A percentile compares a stretch with the other conserved stretches of the same genome.
These are phyloP conservation scores for Thuja plicata DNA, from an alignment of 83 land plant genomes.

Conservation along the genomic window DNA sequence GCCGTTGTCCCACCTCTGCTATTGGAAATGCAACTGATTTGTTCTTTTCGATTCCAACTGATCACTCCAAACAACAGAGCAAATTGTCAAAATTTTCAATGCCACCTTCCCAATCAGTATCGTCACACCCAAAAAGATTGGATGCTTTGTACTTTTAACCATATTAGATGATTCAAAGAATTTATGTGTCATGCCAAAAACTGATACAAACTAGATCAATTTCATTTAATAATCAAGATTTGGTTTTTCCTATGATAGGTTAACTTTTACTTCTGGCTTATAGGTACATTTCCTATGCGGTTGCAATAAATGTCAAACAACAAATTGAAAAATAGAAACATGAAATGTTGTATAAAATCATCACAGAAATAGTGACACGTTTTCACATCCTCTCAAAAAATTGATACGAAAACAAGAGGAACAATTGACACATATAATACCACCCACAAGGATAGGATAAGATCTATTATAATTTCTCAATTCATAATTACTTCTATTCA, in stretches of 20 bases:
- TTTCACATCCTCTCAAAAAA: background rate
- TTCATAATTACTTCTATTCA: slow-evolving; percentile 1
- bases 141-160: background rate
- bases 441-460: background rate
- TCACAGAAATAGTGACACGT: no score
- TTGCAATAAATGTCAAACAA: background rate
- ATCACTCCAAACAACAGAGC: background rate
- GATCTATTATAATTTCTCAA: background rate
- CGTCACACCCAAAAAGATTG: background rate
- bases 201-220: background rate
- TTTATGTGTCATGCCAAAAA: background rate
- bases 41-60: background rate
- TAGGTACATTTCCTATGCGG: background rate
- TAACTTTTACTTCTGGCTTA: background rate
- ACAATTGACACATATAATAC: background rate
- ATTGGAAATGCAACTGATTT: background rate
- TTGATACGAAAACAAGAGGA: background rate
- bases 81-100: background rate
- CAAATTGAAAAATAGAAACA: background rate
- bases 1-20: background rate
- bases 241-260: background rate
- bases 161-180: background rate
- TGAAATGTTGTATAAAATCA: background rate
- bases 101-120: background rate
- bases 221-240: background rate